Base-by-base conservation (phyloP, 495 filamentous ascomycete genomes). In the Cercophora scortea region DNA sequence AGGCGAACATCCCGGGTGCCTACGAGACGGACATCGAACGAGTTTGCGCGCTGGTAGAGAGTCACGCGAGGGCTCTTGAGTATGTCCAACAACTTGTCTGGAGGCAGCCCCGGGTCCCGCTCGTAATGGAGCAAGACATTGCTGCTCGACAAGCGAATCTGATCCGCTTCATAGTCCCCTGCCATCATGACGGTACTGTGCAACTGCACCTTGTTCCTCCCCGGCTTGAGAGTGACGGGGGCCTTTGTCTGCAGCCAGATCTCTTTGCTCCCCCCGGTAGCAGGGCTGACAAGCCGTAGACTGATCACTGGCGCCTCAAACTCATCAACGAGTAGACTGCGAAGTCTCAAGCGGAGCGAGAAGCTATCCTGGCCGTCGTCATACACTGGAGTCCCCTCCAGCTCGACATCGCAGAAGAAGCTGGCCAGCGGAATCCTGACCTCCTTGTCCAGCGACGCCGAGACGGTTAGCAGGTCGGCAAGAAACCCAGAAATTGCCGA, bases 281-380 rank as follows among this genome's bases (percentile, higher is more conserved):
- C 58, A 3, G 70, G 51, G 50, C 67, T 76, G 49, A 76, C 73
- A 8, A 96, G 72, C 38, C 82, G 82, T 19, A 94, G 67, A 44
- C 78, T 86, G 39, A 87, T 74, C 36, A 79, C 72, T 17, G 87
- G 73, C 10, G 92, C 72, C 39, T 80, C 71, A 47, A 96, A 76
- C 6, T 82, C 73, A 40, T 88, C 88, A 6, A 79, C 78, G 3
- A 96, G 69, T 1, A 95, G 66, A 65, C 88, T 91, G 35, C 79
- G 73, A 45, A 96, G 71, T 35, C 76, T 77, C 9, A 98, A 60
- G 35, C 76, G 74, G 35, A 96, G 64, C 35, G 85, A 79, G 56
- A 95, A 92, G 19, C 89, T 85, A 67, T 97, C 93, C 57, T 76
- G 80, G 18, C 82, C 79, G 5, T 83, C 75, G 42, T 81, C 79